These are phyloP conservation scores for Paramecium sonneborni DNA, from an alignment of 73 alveolate genomes.

Conservation along the genomic window DNA sequence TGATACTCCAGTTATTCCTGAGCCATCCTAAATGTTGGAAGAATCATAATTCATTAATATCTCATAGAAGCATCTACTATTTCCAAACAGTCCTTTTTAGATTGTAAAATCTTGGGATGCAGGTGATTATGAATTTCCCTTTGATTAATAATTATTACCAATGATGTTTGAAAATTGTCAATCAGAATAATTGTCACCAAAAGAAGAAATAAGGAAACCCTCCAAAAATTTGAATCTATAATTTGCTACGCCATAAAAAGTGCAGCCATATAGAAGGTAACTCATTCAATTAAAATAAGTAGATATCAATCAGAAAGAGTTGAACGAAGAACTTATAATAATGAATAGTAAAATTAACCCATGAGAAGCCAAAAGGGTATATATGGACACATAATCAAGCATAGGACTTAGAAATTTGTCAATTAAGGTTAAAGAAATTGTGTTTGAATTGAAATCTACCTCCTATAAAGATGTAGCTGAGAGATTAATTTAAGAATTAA, in stretches of 20 bases:
- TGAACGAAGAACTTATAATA: background rate
- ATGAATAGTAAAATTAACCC: background rate
- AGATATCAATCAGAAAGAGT: conserved; percentile 22
- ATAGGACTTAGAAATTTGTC: conserved; percentile 79
- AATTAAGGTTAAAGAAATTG: conserved; percentile 81
- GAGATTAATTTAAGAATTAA: conserved; percentile 66
- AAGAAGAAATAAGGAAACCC: background rate
- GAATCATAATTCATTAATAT: background rate
- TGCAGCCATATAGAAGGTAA: background rate
- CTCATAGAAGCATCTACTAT: background rate
- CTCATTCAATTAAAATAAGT: background rate
- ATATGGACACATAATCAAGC: background rate
- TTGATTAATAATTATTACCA: background rate
- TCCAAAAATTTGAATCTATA: conserved; percentile 15
- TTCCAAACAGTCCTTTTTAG: conserved; percentile 16
- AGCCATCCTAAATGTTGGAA: background rate
- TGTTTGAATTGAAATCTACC: conserved; percentile 67
- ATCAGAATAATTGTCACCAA: background rate
- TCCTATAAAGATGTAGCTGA: conserved; percentile 89
- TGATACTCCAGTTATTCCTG: conserved; percentile 33
- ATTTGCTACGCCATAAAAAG: conserved; percentile 9
- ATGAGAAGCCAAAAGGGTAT: conserved; percentile 43
- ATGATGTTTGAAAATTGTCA: conserved; percentile 18
- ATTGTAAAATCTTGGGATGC: background rate
- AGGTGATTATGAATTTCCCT: background rate